Base-by-base conservation (phyloP, 306 rosid species). In the Begonia loranthoides region DNA sequence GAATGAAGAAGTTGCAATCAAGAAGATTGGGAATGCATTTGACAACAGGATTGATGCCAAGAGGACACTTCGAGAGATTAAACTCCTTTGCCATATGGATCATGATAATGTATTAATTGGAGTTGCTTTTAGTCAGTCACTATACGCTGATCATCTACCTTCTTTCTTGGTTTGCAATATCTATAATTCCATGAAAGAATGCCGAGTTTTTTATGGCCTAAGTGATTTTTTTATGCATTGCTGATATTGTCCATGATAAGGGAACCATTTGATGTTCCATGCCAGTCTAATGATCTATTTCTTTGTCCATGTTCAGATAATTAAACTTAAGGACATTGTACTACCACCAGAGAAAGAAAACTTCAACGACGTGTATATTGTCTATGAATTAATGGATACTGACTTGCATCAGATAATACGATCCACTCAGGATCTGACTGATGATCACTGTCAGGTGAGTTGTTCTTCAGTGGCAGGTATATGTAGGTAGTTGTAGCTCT, bases 391-490 rank as follows among this genome's bases (percentile, higher is more conserved):
- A 62, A 79, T 89, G 95, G 97, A 85, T 58, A 82, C 97, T 49
- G 97, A 90, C 47, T 60, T 90, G 49, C 77, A 90, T 70, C 97
- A 82, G 79, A 85, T 90, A 39, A 90, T 81, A 45, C 74, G 76
- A 56, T 90, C 97, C 59, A 72, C 15, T 65, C 95, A 90, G 80
- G 68, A 68, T 66, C 78, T 90, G 47, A 74, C 94, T 0, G 94
- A 90, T 69, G 97, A 90, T 63, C 97, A 90, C 62, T 85, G 94
- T 41, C 95, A 90, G 83, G 97, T 80, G 33, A 66, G 49, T 40
- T 15, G n/a, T 47, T 15, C 12, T 34, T 43, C 36, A 28, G 11
- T 16, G 12, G 21, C 10, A 49, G 52, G 17, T 50, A 22, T 13
- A 17, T 17, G 21, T 21, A 13, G 28, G 21, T 17, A 17, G 36